Evolutionary conservation across 805 yeast genomes (phyloP).

Genomic region (Metschnikowia rubicola): DNA sequence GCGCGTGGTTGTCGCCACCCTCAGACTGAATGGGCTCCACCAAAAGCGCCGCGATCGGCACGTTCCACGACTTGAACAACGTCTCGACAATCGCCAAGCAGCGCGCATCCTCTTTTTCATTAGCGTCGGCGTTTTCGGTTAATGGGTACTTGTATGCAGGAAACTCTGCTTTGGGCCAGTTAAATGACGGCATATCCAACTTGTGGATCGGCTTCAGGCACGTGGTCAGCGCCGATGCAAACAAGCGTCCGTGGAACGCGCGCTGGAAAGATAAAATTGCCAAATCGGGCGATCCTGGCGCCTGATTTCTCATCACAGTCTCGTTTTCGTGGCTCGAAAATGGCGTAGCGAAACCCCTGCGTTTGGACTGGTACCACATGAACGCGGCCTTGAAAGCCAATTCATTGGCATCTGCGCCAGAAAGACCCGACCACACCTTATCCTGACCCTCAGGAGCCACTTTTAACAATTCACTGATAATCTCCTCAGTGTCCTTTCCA

Average conservation of each 20-base stretch:
- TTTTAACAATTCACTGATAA: slow-evolving; percentile 47
- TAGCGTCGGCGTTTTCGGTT: slow-evolving; percentile 58
- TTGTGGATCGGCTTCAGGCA: slow-evolving; percentile 95
- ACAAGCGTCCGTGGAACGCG: slow-evolving; percentile 93
- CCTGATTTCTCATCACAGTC: slow-evolving; percentile 72
- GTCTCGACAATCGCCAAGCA: slow-evolving; percentile 76
- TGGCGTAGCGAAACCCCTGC: slow-evolving; percentile 59
- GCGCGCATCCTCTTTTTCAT: slow-evolving; percentile 74
- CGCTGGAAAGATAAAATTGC: slow-evolving; percentile 82
- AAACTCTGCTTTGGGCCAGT: slow-evolving; percentile 96
- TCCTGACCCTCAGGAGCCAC: slow-evolving; percentile 78
- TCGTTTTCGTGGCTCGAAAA: slow-evolving; percentile 67
- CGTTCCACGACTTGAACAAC: slow-evolving; percentile 60
- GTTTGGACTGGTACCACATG: slow-evolving; percentile 67
- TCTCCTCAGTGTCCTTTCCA: slow-evolving; percentile 60
- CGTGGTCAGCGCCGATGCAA: slow-evolving; percentile 88
- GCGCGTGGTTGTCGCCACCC: slow-evolving; percentile 90
- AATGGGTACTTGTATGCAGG: slow-evolving; percentile 85
- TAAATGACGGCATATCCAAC: slow-evolving; percentile 86
- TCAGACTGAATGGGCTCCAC: slow-evolving; percentile 91
- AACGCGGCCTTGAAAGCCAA: slow-evolving; percentile 87
- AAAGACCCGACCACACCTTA: slow-evolving; percentile 72
- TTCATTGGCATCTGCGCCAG: slow-evolving; percentile 89
- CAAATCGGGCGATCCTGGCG: slow-evolving; percentile 87
- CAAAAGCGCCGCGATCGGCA: slow-evolving; percentile 83